phyloP scores from a whole-genome alignment of 129 eudicot species.

The Flaveria linearis region DNA sequence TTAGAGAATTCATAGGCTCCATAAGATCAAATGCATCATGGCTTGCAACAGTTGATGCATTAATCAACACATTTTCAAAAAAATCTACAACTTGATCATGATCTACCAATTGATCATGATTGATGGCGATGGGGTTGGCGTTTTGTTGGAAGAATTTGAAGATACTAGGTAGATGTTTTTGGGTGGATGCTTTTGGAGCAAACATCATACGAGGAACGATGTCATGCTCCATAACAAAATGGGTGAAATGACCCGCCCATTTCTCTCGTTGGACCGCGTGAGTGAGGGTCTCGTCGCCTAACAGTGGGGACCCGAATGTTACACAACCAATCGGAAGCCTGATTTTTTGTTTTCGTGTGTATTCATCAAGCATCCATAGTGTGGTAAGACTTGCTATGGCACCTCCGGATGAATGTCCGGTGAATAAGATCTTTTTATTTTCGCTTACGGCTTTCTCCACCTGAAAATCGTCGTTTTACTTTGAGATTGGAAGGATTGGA shows the following conservation, averaged over 20 bases:
- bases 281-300: slow-evolving; percentile 51
- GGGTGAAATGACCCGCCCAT: slow-evolving; percentile 58
- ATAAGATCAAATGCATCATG: slow-evolving; percentile 63
- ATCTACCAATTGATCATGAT: slow-evolving; percentile 14
- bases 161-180: slow-evolving; percentile 38
- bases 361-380: slow-evolving; percentile 66
- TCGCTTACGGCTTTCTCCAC: slow-evolving; percentile 57
- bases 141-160: slow-evolving; percentile 43
- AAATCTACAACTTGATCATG: slow-evolving; percentile 28
- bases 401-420: slow-evolving; percentile 81
- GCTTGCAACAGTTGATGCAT: slow-evolving; percentile 57
- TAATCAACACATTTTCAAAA: slow-evolving; percentile 47
- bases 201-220: slow-evolving; percentile 73
- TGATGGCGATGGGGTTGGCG: slow-evolving; percentile 11
- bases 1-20: slow-evolving; percentile 58
- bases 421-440: slow-evolving; percentile 49
- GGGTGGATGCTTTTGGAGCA: slow-evolving; percentile 53
- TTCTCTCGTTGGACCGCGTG: slow-evolving; percentile 66
- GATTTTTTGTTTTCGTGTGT: slow-evolving; percentile 26
- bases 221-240: slow-evolving; percentile 67
- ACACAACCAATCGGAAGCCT: slow-evolving; percentile 19
- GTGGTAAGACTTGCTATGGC: slow-evolving; percentile 71
- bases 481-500: neutral
- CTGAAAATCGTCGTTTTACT: slow-evolving; percentile 42
- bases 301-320: slow-evolving; percentile 70